A percentile compares a stretch with the other conserved stretches of the same genome.
These are phyloP conservation scores for Paracoccidioides brasiliensis DNA, from an alignment of 2,329 filamentous ascomycete genomes.

Conservation along the genomic window DNA sequence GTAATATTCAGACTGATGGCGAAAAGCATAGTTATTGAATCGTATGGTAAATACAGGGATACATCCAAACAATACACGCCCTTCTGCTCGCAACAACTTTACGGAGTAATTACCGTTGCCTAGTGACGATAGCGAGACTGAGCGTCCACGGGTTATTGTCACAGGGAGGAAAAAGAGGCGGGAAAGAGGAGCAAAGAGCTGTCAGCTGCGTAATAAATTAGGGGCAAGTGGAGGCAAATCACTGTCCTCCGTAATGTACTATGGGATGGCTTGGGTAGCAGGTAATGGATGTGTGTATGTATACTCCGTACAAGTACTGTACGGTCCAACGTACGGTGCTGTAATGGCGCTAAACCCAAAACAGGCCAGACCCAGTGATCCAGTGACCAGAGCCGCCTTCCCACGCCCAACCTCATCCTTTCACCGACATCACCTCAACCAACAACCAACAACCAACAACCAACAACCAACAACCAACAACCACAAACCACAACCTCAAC, in stretches of 20 bases:
- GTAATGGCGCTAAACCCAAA: neutral
- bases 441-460: neutral
- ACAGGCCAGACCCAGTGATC: neutral
- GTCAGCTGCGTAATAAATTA: neutral
- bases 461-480: neutral
- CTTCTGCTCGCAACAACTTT: no score
- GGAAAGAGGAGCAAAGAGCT: no score
- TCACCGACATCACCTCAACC: slow-evolving; percentile 4
- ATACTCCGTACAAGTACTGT: neutral
- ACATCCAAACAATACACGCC: neutral
- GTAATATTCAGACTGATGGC: no score
- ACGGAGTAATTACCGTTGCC: no score
- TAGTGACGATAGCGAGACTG: neutral
- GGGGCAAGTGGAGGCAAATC: neutral
- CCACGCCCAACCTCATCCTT: slow-evolving; percentile 2
- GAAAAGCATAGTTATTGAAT: no score
- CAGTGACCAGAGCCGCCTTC: neutral
- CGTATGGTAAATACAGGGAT: no score
- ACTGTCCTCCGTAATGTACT: neutral
- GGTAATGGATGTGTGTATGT: neutral
- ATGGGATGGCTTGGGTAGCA: no score
- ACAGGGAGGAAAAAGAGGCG: neutral
- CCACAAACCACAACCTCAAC: no score
- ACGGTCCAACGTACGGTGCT: neutral
- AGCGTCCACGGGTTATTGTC: neutral